Evolutionary conservation across 306 rosid genomes (phyloP), one percentile per base, ranked within the genome.

Genomic region (Fragaria vesca): DNA sequence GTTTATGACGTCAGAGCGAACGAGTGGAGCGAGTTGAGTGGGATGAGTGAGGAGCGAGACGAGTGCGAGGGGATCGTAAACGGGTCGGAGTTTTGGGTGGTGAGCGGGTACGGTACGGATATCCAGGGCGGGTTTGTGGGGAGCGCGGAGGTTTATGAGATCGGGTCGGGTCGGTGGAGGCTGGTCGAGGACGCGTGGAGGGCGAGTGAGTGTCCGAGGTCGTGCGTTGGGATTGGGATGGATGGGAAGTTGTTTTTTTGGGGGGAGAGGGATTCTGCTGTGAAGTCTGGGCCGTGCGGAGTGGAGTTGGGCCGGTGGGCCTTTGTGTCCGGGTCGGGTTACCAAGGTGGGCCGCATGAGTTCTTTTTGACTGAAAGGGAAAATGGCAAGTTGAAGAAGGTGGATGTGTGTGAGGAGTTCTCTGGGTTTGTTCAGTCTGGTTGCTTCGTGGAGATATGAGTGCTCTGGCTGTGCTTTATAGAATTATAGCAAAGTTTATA

Each of bases 51-150:
- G 78, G 91, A 52, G 75, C 75, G 89, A 76, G 91, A 88, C 85
- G 91, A 88, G 85, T 88, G 91, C 80, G 85, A 88, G 36, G 91
- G 86, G 18, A 10, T 86, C 17, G 74, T 84, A 2, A 42, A 80
- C 58, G 88, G 88, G 71, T 77, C 85, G 51, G 78, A 80, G 76
- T 83, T 88, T 73, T 83, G 88, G 86, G 91, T 84, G 36, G 89
- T 88, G 68, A 83, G 89, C 48, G 91, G 91, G 65, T 88, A 88
- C 34, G 34, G 58, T 26, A 88, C 89, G 9, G 88, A 88, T 46
- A 84, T 57, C 43, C 91, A 86, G 48, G 91, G 91, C 5, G 48
- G 45, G 7, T 88, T 88, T 46, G 88, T 78, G 36, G 67, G 65
- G 0, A 62, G 86, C 78, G 82, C 87, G 2, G 90, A 89, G 77